Evolutionary conservation across 371 early-diverging fungal genomes (phyloP).

Genomic region (Quaeritorhiza haematococci): DNA sequence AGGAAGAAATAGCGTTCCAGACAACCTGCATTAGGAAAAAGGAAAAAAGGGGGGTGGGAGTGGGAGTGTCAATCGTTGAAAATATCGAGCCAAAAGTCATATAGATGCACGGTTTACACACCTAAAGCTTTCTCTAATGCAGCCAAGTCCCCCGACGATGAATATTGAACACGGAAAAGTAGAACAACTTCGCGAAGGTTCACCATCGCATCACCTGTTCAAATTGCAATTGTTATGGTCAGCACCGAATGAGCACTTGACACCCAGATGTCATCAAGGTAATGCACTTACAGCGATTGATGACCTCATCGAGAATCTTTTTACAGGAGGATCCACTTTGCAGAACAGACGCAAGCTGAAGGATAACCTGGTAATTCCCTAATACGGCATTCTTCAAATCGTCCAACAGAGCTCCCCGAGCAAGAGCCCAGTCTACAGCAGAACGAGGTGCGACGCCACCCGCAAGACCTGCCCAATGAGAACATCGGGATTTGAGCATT

Average conservation of each 20-base stretch:
- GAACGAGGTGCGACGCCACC: slow-evolving; percentile 33
- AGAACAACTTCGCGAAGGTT: slow-evolving; percentile 63
- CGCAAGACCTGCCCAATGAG: slow-evolving; percentile 4
- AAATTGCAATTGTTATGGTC: not conserved
- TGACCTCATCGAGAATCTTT: slow-evolving; percentile 49
- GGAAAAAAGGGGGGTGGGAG: too few species aligned
- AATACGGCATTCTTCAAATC: slow-evolving; percentile 57
- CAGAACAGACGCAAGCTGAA: slow-evolving; percentile 46
- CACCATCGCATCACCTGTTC: slow-evolving; percentile 55
- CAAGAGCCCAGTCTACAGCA: slow-evolving; percentile 58
- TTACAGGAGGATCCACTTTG: slow-evolving; percentile 52
- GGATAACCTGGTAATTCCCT: slow-evolving; percentile 59
- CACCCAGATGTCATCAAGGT: not conserved
- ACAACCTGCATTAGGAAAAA: too few species aligned
- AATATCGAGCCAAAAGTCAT: too few species aligned
- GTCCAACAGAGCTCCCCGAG: slow-evolving; percentile 47
- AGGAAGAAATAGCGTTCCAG: slow-evolving; percentile 65
- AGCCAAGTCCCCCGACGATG: slow-evolving; percentile 27
- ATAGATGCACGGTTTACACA: too few species aligned
- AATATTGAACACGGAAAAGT: slow-evolving; percentile 54
- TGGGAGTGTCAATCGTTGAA: too few species aligned
- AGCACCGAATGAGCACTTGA: not conserved
- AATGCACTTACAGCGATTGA: slow-evolving; percentile 51
- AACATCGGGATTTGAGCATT: not conserved
- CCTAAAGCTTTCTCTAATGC: slow-evolving; percentile 46